Conservation (phyloP, 192 early-diverging fungal species). For the Coemansia sp. region DNA sequence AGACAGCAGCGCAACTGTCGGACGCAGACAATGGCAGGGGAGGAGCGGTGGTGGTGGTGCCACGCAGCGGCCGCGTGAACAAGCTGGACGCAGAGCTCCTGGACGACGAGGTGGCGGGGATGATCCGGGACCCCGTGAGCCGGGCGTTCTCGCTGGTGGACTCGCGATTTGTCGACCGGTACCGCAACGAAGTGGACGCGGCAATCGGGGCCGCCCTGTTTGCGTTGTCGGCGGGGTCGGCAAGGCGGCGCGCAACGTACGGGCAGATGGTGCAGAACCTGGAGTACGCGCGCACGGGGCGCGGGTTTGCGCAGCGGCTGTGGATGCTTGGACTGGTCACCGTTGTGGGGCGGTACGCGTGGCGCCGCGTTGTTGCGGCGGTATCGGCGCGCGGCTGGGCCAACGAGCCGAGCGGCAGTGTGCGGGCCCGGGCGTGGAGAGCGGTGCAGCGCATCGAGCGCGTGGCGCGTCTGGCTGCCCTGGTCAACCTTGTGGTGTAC, state of each 20-base stretch:
- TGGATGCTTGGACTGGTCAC: constrained; percentile 56
- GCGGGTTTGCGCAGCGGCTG: constrained; percentile 26
- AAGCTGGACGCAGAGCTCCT: constrained; percentile 85
- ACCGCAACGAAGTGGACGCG: constrained; percentile 72
- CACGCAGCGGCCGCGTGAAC: constrained; percentile 62
- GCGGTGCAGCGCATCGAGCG: constrained; percentile 64
- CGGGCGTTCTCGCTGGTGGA: constrained; percentile 62
- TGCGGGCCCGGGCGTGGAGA: constrained; percentile 59
- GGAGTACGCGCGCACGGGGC: constrained; percentile 67
- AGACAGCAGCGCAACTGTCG: constrained; percentile 49
- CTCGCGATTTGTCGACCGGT: constrained; percentile 59
- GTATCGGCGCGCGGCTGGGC: constrained; percentile 74
- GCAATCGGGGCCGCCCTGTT: constrained; percentile 69
- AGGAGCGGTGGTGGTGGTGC: constrained; percentile 57
- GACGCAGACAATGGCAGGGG: constrained; percentile 5
- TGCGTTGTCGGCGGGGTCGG: constrained; percentile 70
- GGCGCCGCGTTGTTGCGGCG: constrained; percentile 61
- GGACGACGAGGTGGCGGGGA: constrained; percentile 72
- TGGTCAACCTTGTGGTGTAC: constrained; percentile 85
- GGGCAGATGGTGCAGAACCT: constrained; percentile 84
- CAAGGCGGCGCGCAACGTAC: constrained; percentile 69
- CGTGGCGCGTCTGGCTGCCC: constrained; percentile 58
- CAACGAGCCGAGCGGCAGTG: constrained; percentile 59
- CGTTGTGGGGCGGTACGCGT: constrained; percentile 73
- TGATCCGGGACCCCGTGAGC: constrained; percentile 76